Evolutionary conservation across 441 rosid genomes (phyloP).

Genomic region (Bruguiera hainesii): DNA sequence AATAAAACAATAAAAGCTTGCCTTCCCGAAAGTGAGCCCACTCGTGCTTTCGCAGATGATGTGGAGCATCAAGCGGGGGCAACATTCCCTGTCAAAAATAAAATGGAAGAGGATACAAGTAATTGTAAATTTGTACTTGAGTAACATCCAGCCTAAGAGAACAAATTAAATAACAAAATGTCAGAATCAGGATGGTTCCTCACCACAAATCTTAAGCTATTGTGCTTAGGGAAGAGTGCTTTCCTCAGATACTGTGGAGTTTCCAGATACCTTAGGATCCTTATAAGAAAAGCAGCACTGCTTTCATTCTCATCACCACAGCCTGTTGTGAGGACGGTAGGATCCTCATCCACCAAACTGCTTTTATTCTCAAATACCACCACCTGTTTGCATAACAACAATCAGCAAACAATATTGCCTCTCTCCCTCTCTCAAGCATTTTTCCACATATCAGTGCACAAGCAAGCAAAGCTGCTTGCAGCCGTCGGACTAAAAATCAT

Average conservation of each 20-base stretch:
- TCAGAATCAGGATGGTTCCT: neutral
- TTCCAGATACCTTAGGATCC: conserved; percentile 83
- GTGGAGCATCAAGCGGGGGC: conserved; percentile 99
- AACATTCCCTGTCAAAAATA: conserved; percentile 60
- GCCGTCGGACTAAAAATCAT: too few species aligned
- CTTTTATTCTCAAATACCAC: conserved; percentile 83
- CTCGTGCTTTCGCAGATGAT: conserved; percentile 93
- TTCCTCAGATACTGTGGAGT: conserved; percentile 92
- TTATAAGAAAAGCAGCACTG: conserved; percentile 73
- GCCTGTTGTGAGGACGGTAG: conserved; percentile 12
- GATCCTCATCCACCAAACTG: conserved; percentile 31
- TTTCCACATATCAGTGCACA: too few species aligned
- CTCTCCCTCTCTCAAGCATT: too few species aligned
- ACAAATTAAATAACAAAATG: conserved; percentile 8
- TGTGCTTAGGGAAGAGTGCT: conserved; percentile 76
- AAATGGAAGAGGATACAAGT: neutral
- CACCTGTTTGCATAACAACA: conserved; percentile 40
- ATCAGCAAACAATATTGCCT: neutral
- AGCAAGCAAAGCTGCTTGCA: too few species aligned
- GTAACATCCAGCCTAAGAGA: neutral
- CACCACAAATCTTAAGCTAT: conserved; percentile 84
- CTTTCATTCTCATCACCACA: conserved; percentile 54
- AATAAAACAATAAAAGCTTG: conserved; percentile 13
- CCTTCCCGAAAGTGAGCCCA: conserved; percentile 94
- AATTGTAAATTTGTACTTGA: conserved; percentile 5